Evolutionary conservation across 2,329 filamentous ascomycete species (phyloP), one percentile per base, ranked within the genome.

Genomic region (Cladosporium sp.): DNA sequence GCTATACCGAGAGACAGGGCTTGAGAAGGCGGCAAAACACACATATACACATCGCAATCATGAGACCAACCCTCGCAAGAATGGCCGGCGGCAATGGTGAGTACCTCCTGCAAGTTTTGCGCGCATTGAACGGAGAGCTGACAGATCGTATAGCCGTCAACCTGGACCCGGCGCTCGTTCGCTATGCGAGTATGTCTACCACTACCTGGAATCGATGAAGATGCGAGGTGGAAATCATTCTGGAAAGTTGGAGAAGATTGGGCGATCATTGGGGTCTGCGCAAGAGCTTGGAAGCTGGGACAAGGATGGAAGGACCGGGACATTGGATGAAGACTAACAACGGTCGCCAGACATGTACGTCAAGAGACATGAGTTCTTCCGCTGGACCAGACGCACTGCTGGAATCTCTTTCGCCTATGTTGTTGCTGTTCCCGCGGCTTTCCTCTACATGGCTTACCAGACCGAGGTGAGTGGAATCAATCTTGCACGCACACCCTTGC

Each of bases 301-400:
- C 8, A 18, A 24, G 37, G 18, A 1, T 13, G 24, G 24, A 36
- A 40, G 38, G 7, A 6, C 12, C 34, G 29, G 43, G 43, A 52
- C 15, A 15, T 32, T 12, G 30, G 32, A 18, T 7, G 32, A 7
- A 29, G 27, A 30, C 44, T 52, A n/a, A 50, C 48, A 56, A 37
- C 58, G 48, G 17, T 34, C n/a, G 20, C 61, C 64, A 96, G 91
- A 86, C 69, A 88, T 96, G 83, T 82, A 80, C 65, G 77, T 80
- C 65, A 89, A 88, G 76, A 86, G 93, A 59, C 86, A 91, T 81
- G 89, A 89, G 74, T 96, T 89, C 81, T 99, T 97, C 81, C 82
- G 89, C 71, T 97, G 89, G 89, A 97, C 87, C 30, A 80, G 83
- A 47, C 80, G 87, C 64, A 95, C 89, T 40, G 89, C 89, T 24